Evolutionary conservation across 139 green algal species (phyloP), one percentile per base, ranked within the genome.

Genomic region (Pseudopediastrum boryanum): DNA sequence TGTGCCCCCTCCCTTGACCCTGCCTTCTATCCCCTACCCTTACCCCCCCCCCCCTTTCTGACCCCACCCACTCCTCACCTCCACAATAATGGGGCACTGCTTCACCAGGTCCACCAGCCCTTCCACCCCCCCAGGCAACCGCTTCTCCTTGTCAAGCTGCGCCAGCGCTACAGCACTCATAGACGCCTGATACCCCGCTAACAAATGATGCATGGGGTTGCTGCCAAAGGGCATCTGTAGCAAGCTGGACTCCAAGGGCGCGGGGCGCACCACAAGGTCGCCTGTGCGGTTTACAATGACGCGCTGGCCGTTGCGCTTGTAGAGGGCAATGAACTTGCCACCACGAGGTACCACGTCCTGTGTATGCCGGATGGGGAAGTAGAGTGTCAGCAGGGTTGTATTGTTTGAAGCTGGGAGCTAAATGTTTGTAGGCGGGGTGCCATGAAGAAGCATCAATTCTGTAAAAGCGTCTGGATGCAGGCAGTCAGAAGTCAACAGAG

Each of bases 221-320:
- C 59, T 81, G 38, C 70, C 78, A 43, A 74, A n/a, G 4, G 64
- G 50, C 48, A 48, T 39, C 33, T 78, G 69, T 41, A 80, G 61
- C 48, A 88, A 33, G 27, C 59, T 74, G 4, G 75, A 54, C 71
- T 91, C 87, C 8, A 91, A 56, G 5, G 56, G 68, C 12, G 59
- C 77, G 21, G 87, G 87, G 19, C 68, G 48, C 31, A 90, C 81
- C 1, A 90, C 71, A 21, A 92, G 50, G 65, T 89, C 77, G 16
- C 88, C 88, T 12, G 75, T 13, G 4, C 41, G 38, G 63, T 90
- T 85, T 19, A 90, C 46, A 21, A 92, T 80, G 5, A 89, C 85
- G 33, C 86, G 71, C 12, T 86, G 50, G 2, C 88, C 88, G 31
- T 70, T 72, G 25, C 86, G 84, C 75, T 92, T 92, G 82, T 92